Evolutionary conservation across 1,284 basidiomycete genomes (phyloP).

Genomic region (Pseudozyma sp.): DNA sequence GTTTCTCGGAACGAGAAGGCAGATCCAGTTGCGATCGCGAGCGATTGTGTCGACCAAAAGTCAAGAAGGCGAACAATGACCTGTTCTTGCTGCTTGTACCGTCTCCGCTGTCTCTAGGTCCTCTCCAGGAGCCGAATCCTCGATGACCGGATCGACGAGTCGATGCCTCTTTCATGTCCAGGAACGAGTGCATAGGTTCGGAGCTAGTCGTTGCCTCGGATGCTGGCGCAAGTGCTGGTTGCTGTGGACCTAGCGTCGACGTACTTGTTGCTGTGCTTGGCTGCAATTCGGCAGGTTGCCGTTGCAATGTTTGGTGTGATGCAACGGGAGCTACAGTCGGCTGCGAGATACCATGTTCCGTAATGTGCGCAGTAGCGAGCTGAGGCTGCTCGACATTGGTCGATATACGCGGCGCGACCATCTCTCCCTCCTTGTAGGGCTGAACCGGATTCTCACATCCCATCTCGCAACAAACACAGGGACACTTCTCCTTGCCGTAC

Average conservation of each 20-base stretch:
- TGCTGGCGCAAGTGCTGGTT: not conserved
- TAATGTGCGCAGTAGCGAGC: not conserved
- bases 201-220: not conserved
- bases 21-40: slow-evolving; percentile 8
- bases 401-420: not conserved
- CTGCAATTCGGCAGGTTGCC: not conserved
- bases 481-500: slow-evolving; percentile 12
- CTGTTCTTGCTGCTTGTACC: not conserved
- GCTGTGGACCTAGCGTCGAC: not conserved
- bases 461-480: slow-evolving; percentile 40
- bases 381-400: not conserved
- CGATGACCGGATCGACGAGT: not conserved
- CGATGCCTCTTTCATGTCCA: slow-evolving; percentile 17
- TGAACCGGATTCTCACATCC: slow-evolving; percentile 16
- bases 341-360: too few relatives aligned
- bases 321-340: too few relatives aligned
- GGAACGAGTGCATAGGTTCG: slow-evolving; percentile 9
- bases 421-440: not conserved
- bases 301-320: too few relatives aligned
- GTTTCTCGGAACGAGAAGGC: too few relatives aligned
- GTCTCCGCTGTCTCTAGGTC: not conserved
- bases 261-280: not conserved
- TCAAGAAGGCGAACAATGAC: not conserved
- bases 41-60: not conserved
- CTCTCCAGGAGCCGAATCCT: not conserved